phyloP scores from a whole-genome alignment of 2,329 filamentous ascomycete species.

The Phoma sp. region DNA sequence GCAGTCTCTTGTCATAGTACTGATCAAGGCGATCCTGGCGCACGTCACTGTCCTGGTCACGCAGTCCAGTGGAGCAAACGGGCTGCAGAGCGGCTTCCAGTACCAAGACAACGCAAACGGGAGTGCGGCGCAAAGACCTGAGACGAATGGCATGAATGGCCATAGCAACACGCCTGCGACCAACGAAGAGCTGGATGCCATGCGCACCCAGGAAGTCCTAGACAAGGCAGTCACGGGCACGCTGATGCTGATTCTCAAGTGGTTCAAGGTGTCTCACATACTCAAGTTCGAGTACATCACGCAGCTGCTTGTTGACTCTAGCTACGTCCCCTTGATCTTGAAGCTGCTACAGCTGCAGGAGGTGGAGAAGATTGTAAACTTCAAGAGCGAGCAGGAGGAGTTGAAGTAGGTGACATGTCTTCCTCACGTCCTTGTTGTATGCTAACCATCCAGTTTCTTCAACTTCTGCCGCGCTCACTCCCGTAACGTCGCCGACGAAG shows the following conservation, averaged over 20 bases:
- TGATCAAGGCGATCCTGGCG: slow-evolving; percentile 84
- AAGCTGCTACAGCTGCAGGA: slow-evolving; percentile 96
- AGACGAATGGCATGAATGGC: slow-evolving; percentile 43
- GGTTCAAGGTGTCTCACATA: slow-evolving; percentile 94
- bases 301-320: slow-evolving; percentile 90
- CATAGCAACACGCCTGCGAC: slow-evolving; percentile 37
- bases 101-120: slow-evolving; percentile 52
- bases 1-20: slow-evolving; percentile 90
- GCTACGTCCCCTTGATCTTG: slow-evolving; percentile 89
- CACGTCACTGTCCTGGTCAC: slow-evolving; percentile 86
- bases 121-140: slow-evolving; percentile 35
- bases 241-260: slow-evolving; percentile 87
- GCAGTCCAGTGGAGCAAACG: slow-evolving; percentile 59
- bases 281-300: slow-evolving; percentile 96
- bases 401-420: slow-evolving; percentile 65
- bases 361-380: slow-evolving; percentile 86
- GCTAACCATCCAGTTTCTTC: slow-evolving; percentile 73
- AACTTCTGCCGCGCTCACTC: slow-evolving; percentile 81
- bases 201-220: slow-evolving; percentile 83
- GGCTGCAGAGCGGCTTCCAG: slow-evolving; percentile 56
- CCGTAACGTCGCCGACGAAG: slow-evolving; percentile 58
- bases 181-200: slow-evolving; percentile 78
- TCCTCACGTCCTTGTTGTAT: neutral
- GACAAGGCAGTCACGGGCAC: slow-evolving; percentile 92
- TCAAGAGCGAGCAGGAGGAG: slow-evolving; percentile 80